Evolutionary conservation across 1,284 basidiomycete species (phyloP), one percentile per base, ranked within the genome.

Genomic region (Porodaedalea pini): DNA sequence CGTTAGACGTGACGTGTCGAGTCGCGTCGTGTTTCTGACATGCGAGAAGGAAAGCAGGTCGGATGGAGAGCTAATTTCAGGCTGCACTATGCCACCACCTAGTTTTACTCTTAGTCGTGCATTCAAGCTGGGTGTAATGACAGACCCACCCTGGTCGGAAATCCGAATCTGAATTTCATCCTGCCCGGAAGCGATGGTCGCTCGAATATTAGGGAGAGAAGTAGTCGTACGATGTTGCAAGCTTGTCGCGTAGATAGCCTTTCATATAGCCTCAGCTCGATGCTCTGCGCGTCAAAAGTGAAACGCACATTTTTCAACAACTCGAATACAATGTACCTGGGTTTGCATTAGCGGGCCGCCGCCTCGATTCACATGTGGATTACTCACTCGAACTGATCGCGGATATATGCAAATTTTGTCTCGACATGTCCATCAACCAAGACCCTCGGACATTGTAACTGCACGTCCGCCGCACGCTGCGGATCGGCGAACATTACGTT

Each of bases 321-420:
- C 67, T 96, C 92, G 65, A 95, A 94, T 11, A 94, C 71, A 58
- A 95, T 90, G 68, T 94, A 96, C 68, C 88, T 90, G 60, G 17
- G 15, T 59, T 60, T 13, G 2, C 15, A 36, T 53, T 8, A 39
- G 53, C 31, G 10, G 36, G 52, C n/a, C 45, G 54, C 36, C 23
- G 48, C 54, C n/a, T 21, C 40, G 23, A 31, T 27, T 34, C 11
- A 15, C 25, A 56, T 21, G 41, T 44, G 7, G 15, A 31, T 43
- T 29, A 70, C 81, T 67, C 63, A 89, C 85, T 92, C 93, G 50
- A 96, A 75, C 70, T 96, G 93, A 68, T 94, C 92, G 37, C 83
- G 80, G 61, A 96, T 92, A 68, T 94, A 96, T 1, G 92, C 78
- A 70, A 96, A 93, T 56, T 75, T 81, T 2, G 83, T 85, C 44